These are phyloP conservation scores for Magnolia kwangsiensis DNA, from an alignment of 164 flowering plant species.

Conservation along the genomic window DNA sequence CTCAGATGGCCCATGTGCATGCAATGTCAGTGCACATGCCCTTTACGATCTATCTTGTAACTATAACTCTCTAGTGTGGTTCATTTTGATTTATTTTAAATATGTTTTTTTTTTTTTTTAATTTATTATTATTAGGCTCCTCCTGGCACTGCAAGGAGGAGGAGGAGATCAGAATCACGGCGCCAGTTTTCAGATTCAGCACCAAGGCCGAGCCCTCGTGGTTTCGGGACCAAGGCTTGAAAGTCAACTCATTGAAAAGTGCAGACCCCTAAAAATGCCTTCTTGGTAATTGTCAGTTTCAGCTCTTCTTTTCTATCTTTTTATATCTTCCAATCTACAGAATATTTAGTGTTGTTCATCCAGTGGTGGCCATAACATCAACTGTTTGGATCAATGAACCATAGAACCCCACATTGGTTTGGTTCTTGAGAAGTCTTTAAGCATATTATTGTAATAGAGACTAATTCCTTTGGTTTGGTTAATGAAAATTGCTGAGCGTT, in stretches of 20 bases:
- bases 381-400: too few relatives aligned
- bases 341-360: too few relatives aligned
- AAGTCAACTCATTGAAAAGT: background rate
- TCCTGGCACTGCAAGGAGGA: conserved; percentile 86
- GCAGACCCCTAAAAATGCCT: background rate
- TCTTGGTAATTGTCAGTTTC: background rate
- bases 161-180: conserved; percentile 58
- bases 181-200: conserved; percentile 54
- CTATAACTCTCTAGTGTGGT: background rate
- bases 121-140: conserved; percentile 45
- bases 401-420: too few relatives aligned
- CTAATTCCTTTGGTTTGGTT: too few relatives aligned
- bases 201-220: conserved; percentile 72
- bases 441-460: too few relatives aligned
- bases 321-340: too few relatives aligned
- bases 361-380: too few relatives aligned
- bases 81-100: background rate
- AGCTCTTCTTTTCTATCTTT: background rate
- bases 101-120: background rate
- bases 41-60: too few relatives aligned
- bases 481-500: too few relatives aligned
- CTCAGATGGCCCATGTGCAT: background rate
- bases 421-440: too few relatives aligned
- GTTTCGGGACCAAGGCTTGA: conserved; percentile 65
- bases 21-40: background rate